Evolutionary conservation across 257 asterid species (phyloP).

Genomic region (Mentha longifolia): DNA sequence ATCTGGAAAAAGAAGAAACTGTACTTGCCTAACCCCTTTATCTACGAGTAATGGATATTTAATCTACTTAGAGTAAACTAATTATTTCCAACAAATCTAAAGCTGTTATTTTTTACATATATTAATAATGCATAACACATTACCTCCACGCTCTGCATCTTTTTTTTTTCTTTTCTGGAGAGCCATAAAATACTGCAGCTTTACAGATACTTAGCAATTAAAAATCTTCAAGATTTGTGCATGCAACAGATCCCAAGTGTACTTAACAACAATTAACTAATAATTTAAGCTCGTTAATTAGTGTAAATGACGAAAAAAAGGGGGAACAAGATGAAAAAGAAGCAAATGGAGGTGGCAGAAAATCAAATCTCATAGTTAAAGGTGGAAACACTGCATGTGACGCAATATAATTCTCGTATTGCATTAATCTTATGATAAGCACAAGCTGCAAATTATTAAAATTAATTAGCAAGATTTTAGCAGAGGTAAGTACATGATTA

Average conservation of each 20-base stretch:
- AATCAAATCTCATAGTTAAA: too few relatives aligned
- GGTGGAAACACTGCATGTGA: conserved; percentile 31
- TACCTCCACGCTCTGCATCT: conserved; percentile 32
- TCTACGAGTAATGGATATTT: not conserved
- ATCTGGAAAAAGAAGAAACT: conserved; percentile 43
- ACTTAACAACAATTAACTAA: conserved; percentile 39
- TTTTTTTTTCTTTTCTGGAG: conserved; percentile 9
- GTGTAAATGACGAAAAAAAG: not conserved
- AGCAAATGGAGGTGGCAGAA: conserved; percentile 17
- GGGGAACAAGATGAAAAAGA: conserved; percentile 23
- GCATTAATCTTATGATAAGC: conserved; percentile 21
- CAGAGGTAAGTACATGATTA: conserved; percentile 19
- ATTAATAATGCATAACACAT: conserved; percentile 31
- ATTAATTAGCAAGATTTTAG: conserved; percentile 14
- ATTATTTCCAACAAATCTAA: conserved; percentile 11
- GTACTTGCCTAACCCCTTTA: not conserved
- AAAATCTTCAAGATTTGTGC: conserved; percentile 29
- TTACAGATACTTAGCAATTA: not conserved
- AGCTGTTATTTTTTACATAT: conserved; percentile 23
- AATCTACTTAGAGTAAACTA: not conserved
- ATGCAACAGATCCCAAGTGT: conserved; percentile 58
- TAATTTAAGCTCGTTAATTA: conserved; percentile 22
- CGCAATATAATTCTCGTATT: conserved; percentile 17
- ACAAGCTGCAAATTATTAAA: conserved; percentile 11
- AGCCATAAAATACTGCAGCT: conserved; percentile 37